Conservation (phyloP, 1,139 yeast species). For the Groenewaldozyma sp. region DNA sequence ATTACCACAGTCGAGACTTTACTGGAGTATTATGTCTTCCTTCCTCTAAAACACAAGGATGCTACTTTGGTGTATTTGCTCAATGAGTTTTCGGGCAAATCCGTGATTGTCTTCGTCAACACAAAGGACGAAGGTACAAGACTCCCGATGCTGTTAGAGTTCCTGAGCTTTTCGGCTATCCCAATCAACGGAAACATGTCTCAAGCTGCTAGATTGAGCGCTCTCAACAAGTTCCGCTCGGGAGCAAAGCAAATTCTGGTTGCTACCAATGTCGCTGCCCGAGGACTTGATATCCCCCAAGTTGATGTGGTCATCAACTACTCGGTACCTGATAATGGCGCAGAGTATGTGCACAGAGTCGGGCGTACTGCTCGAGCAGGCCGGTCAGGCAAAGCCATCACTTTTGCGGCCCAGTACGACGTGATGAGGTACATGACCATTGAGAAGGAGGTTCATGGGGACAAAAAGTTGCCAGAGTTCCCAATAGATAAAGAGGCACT, state of each 20-base stretch:
- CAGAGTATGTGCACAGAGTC: conserved; percentile 93
- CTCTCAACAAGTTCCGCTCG: conserved; percentile 83
- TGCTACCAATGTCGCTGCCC: conserved; percentile 97
- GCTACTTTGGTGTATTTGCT: conserved; percentile 74
- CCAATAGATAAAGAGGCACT: conserved; percentile 73
- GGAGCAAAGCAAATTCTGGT: conserved; percentile 76
- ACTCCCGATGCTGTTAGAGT: conserved; percentile 70
- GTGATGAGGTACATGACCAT: conserved; percentile 79
- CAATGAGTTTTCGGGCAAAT: conserved; percentile 79
- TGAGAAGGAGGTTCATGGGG: conserved; percentile 52
- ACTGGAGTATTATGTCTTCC: conserved; percentile 81
- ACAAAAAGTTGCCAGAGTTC: conserved; percentile 74
- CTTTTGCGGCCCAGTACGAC: conserved; percentile 91
- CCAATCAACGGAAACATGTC: conserved; percentile 93
- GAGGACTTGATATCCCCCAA: conserved; percentile 93
- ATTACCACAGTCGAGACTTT: conserved; percentile 91
- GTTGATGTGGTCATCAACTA: conserved; percentile 91
- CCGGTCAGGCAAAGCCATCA: conserved; percentile 82
- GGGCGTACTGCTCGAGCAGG: conserved; percentile 99
- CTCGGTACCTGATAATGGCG: conserved; percentile 97
- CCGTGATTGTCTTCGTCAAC: conserved; percentile 82
- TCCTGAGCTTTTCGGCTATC: conserved; percentile 78
- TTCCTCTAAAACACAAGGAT: conserved; percentile 87
- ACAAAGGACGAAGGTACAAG: conserved; percentile 95
- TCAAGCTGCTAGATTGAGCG: conserved; percentile 87